phyloP scores from a whole-genome alignment of 2,329 filamentous ascomycete genomes.

The Fusarium equiseti region DNA sequence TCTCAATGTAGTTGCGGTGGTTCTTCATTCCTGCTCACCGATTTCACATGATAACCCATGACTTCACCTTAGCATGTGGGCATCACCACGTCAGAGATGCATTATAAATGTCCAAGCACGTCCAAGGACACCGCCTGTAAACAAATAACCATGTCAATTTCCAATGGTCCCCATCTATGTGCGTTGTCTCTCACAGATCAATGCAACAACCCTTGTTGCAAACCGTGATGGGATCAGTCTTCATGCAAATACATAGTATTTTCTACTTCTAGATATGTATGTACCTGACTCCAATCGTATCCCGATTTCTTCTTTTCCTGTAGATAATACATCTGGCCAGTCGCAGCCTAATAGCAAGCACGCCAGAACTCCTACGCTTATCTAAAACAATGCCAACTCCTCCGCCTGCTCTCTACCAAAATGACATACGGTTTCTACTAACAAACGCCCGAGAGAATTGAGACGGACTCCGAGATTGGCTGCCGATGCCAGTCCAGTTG shows the following conservation, averaged over 20 bases:
- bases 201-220: neutral
- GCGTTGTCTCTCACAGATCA: neutral
- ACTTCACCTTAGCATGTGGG: neutral
- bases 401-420: neutral
- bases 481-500: slow-evolving; percentile 52
- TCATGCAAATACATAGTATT: neutral
- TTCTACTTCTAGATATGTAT: neutral
- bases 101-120: neutral
- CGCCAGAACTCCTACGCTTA: slow-evolving; percentile 31
- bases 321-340: neutral
- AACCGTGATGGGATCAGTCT: neutral
- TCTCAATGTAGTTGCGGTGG: no score
- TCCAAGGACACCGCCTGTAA: neutral
- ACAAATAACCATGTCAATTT: neutral
- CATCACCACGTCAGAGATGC: neutral
- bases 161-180: no score
- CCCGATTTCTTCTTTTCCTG: neutral
- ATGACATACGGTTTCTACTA: neutral
- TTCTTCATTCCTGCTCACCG: neutral
- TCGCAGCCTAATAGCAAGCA: slow-evolving; percentile 22
- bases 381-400: neutral
- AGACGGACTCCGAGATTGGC: slow-evolving; percentile 52
- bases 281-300: neutral
- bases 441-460: slow-evolving; percentile 44
- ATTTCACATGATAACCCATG: neutral